These are phyloP conservation scores for Abelmoschus esculentus DNA, from an alignment of 345 rosid species.

Conservation along the genomic window DNA sequence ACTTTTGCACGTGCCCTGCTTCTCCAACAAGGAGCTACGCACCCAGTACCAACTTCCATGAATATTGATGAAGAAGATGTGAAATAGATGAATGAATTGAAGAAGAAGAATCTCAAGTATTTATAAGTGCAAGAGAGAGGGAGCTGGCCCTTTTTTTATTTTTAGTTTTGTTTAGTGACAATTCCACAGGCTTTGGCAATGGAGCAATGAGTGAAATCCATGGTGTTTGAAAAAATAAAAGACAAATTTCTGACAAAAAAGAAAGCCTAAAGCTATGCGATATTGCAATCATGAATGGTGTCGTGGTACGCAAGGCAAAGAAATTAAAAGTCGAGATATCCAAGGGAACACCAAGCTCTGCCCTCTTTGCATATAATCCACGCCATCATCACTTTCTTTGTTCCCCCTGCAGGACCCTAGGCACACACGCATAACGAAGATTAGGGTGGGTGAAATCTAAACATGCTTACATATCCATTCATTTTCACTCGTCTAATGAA, in stretches of 20 bases:
- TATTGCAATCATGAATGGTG: constrained; percentile 26
- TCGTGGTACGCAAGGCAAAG: constrained; percentile 23
- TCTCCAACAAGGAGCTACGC: constrained; percentile 84
- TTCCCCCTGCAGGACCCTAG: neutral
- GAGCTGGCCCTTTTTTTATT: neutral
- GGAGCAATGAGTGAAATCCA: constrained; percentile 11
- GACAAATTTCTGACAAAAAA: neutral
- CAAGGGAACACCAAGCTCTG: constrained; percentile 18
- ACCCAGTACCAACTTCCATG: constrained; percentile 17
- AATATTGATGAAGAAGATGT: neutral
- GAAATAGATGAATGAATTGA: constrained; percentile 1
- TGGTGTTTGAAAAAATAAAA: neutral
- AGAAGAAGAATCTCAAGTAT: constrained; percentile 4
- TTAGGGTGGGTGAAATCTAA: too few relatives aligned
- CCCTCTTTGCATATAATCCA: constrained; percentile 26
- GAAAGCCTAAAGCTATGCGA: constrained; percentile 26
- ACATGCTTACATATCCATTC: too few relatives aligned
- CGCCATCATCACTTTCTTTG: neutral
- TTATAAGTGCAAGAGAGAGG: constrained; percentile 35
- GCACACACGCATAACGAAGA: too few relatives aligned
- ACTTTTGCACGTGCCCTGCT: constrained; percentile 99
- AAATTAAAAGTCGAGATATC: constrained; percentile 26
- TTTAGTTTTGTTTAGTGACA: too few relatives aligned
- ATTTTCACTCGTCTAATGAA: too few relatives aligned
- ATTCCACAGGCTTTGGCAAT: neutral